Conservation (phyloP, 108 stramenopile species). For the Nitzschia palea region DNA sequence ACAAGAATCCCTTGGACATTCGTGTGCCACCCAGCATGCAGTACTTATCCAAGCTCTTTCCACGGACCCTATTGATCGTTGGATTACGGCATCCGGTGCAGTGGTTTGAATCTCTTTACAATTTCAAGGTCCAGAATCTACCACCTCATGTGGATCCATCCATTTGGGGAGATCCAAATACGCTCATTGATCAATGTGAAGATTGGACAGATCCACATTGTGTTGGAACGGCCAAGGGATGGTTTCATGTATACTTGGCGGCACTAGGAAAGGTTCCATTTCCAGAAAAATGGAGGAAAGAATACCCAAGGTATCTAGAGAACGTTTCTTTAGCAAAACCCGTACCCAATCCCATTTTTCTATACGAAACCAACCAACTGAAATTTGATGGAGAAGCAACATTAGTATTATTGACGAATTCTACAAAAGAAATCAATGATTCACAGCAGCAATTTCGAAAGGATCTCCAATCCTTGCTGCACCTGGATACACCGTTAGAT, state of each 20-base stretch:
- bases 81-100: constrained; percentile 40
- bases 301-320: background rate
- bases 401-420: too few species aligned
- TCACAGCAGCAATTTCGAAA: constrained; percentile 6
- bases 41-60: constrained; percentile 37
- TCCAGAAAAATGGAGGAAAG: background rate
- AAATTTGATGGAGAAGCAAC: background rate
- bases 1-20: constrained; percentile 47
- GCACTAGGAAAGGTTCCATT: background rate
- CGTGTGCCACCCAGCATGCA: constrained; percentile 1
- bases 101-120: constrained; percentile 45
- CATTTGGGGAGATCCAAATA: constrained; percentile 7
- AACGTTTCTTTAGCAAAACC: background rate
- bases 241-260: constrained; percentile 11
- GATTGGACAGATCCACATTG: constrained; percentile 8
- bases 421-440: background rate
- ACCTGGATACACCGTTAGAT: constrained; percentile 1
- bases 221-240: constrained; percentile 10
- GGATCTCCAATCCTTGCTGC: constrained; percentile 9
- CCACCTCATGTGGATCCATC: constrained; percentile 9
- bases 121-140: constrained; percentile 36
- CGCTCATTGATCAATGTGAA: background rate
- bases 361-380: constrained; percentile 47
- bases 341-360: constrained; percentile 37
- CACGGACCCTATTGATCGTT: constrained; percentile 39